These are phyloP conservation scores for Aspergillus thermomutatus DNA, from an alignment of 2,329 filamentous ascomycete species.

Conservation along the genomic window DNA sequence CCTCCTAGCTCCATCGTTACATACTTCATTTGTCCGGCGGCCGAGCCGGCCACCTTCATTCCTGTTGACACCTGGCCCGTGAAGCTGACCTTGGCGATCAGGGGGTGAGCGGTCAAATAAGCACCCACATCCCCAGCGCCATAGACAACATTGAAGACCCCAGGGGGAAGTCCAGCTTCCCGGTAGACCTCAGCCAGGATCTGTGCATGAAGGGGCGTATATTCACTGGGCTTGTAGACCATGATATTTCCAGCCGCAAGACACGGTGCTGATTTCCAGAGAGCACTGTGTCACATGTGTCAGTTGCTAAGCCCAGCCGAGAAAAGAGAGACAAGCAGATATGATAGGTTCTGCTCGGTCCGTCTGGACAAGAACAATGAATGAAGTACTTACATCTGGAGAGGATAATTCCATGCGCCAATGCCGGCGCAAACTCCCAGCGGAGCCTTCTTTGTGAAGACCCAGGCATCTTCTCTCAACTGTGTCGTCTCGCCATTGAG, in stretches of 20 bases:
- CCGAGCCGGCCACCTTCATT: constrained; percentile 72
- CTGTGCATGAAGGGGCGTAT: constrained; percentile 78
- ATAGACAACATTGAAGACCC: constrained; percentile 85
- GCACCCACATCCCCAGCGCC: constrained; percentile 75
- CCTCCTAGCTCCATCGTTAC: constrained; percentile 91
- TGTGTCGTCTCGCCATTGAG: constrained; percentile 76
- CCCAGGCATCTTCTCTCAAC: constrained; percentile 71
- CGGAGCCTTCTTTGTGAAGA: constrained; percentile 78
- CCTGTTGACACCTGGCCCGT: constrained; percentile 84
- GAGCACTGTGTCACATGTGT: constrained; percentile 46
- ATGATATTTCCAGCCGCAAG: constrained; percentile 84
- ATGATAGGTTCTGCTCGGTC: background rate
- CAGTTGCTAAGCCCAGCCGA: background rate
- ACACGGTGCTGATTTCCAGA: constrained; percentile 86
- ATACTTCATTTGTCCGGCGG: constrained; percentile 78
- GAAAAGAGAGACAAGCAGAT: background rate
- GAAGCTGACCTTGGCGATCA: constrained; percentile 82
- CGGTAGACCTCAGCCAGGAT: constrained; percentile 71
- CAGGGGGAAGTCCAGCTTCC: constrained; percentile 74
- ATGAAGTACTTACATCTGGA: constrained; percentile 62
- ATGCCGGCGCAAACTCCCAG: constrained; percentile 83
- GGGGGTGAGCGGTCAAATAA: constrained; percentile 67
- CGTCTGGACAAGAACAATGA: background rate
- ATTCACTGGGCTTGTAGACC: constrained; percentile 88
- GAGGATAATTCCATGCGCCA: constrained; percentile 89